Evolutionary conservation across 805 yeast species (phyloP), one percentile per base, ranked within the genome.

Genomic region (Maudiozyma bulderi): DNA sequence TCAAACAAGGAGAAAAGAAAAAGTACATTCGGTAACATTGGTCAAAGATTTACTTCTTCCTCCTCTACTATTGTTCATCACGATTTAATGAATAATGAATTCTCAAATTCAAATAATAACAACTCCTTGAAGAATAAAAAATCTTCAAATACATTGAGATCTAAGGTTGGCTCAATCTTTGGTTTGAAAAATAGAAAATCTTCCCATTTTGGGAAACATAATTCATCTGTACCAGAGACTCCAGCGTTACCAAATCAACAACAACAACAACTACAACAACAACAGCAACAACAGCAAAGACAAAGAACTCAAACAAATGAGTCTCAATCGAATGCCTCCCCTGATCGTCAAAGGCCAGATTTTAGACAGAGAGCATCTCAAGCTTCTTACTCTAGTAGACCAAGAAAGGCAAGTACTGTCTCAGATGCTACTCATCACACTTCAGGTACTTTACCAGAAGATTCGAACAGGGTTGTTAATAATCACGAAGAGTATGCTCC

Each of bases 131-230:
- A 61, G 44, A 55, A 58, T 33, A 65, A 62, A 46, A 67, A 66
- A 50, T 52, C 66, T 15, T 58, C 65, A 46, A 64, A 64, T 43
- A 74, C 73, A 43, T 64, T 86, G 57, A 79, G 78, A 65, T 83
- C 89, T 6, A 80, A 71, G 58, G 83, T 86, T 49, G 95, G 95
- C 8, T 82, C 93, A 0, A 77, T 86, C 53, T 80, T 86, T 57
- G 82, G 84, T 43, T 71, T 73, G 52, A 69, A 71, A 43, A 65
- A 66, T 28, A 67, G 49, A 46, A 51, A 49, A 42, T 51, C 56
- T 10, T 52, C 51, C 41, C 43, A 40, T 41, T 47, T 51, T 28
- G 46, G 42, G 29, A 42, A 43, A 8, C 40, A 38, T 38, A 43
- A 52, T 38, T 26, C 44, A 7, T 30, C 38, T 9, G 49, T 47